These are phyloP conservation scores for Cryptococcus hybrid DNA, from an alignment of 1,284 basidiomycete genomes.

Conservation along the genomic window DNA sequence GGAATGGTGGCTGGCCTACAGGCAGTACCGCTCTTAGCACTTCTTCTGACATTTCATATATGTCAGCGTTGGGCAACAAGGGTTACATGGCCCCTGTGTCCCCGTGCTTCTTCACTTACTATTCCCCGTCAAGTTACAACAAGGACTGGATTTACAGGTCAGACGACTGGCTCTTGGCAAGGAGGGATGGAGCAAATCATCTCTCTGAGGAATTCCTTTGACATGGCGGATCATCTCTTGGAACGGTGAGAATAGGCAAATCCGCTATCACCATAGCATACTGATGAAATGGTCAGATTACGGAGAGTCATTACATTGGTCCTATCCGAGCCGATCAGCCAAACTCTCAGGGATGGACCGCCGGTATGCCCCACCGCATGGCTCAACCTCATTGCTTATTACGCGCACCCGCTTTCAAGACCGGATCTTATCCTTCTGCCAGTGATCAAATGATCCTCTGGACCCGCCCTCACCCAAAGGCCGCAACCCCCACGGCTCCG, in stretches of 20 bases:
- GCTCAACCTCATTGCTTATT: slow-evolving; percentile 60
- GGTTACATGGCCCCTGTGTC: slow-evolving; percentile 48
- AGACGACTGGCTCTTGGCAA: slow-evolving; percentile 47
- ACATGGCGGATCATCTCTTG: slow-evolving; percentile 44
- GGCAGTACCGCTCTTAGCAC: slow-evolving; percentile 30
- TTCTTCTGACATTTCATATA: slow-evolving; percentile 27
- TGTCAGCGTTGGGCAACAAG: slow-evolving; percentile 33
- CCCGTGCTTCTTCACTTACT: slow-evolving; percentile 50
- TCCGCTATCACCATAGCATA: too few species aligned
- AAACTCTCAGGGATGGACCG: slow-evolving; percentile 42
- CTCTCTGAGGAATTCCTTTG: slow-evolving; percentile 29
- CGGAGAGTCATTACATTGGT: slow-evolving; percentile 49
- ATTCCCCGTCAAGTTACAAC: slow-evolving; percentile 35
- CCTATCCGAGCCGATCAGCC: slow-evolving; percentile 45
- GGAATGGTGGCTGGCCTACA: slow-evolving; percentile 53
- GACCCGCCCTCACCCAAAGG: slow-evolving; percentile 66
- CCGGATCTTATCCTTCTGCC: slow-evolving; percentile 60
- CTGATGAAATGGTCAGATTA: slow-evolving; percentile 33
- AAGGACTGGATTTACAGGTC: slow-evolving; percentile 50
- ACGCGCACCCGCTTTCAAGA: slow-evolving; percentile 73
- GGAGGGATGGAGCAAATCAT: slow-evolving; percentile 48
- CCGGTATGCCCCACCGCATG: slow-evolving; percentile 53
- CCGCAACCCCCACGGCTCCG: slow-evolving; percentile 50
- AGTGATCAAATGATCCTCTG: slow-evolving; percentile 68
- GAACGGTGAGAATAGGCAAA: slow-evolving; percentile 33